These are phyloP conservation scores for Corrigiola litoralis DNA, from an alignment of 179 eudicot genomes.

Conservation along the genomic window DNA sequence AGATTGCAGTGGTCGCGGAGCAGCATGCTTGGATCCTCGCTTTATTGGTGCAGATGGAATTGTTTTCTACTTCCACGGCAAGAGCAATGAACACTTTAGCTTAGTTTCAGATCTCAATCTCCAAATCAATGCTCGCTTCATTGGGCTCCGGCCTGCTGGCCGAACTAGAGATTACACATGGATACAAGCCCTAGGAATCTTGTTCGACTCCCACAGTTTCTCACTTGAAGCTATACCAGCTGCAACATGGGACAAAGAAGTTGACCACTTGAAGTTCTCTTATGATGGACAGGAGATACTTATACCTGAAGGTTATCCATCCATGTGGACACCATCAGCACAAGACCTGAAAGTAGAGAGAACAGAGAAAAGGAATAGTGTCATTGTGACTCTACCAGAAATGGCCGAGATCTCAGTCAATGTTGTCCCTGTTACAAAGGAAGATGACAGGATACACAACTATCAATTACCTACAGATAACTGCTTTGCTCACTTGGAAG, in stretches of 20 bases:
- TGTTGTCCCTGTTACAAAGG: constrained; percentile 45
- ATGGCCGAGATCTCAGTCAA: constrained; percentile 41
- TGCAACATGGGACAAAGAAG: constrained; percentile 38
- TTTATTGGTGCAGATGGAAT: constrained; percentile 68
- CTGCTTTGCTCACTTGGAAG: constrained; percentile 58
- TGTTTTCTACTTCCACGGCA: constrained; percentile 86
- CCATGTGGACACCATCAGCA: constrained; percentile 21
- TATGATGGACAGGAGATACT: constrained; percentile 14
- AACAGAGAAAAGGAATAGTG: constrained; percentile 37
- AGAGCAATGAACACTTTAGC: constrained; percentile 49
- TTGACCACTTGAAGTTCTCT: constrained; percentile 27
- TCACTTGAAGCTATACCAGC: constrained; percentile 48
- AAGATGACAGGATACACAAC: constrained; percentile 48
- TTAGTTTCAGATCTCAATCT: constrained; percentile 58
- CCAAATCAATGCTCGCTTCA: constrained; percentile 66
- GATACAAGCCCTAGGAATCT: constrained; percentile 65
- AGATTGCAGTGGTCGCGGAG: constrained; percentile 50
- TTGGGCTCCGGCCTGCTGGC: constrained; percentile 55
- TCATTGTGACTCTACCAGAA: constrained; percentile 26
- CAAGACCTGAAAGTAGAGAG: constrained; percentile 37
- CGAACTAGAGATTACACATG: constrained; percentile 57
- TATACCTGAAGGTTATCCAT: constrained; percentile 21
- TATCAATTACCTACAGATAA: constrained; percentile 44
- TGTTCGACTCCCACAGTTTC: constrained; percentile 40
- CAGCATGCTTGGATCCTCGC: constrained; percentile 74